A percentile compares a stretch with the other conserved stretches of the same genome.
These are phyloP conservation scores for Thermoascus crustaceus DNA, from an alignment of 2,329 filamentous ascomycete genomes.

Conservation along the genomic window DNA sequence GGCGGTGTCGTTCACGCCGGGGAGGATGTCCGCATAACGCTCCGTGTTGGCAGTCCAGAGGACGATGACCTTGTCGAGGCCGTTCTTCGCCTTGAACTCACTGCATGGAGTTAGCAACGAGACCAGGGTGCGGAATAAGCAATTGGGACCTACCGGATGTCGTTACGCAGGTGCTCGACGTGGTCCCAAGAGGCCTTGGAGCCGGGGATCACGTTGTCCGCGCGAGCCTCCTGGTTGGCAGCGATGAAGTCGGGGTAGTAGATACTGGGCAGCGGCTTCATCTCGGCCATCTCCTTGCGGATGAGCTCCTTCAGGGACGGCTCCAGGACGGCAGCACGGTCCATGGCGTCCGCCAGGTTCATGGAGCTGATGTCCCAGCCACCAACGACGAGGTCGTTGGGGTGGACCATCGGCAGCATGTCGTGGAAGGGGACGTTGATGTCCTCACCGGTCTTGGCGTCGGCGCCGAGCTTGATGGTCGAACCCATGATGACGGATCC, in stretches of 20 bases:
- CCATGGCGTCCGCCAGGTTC: conserved; percentile 87
- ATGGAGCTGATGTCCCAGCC: conserved; percentile 95
- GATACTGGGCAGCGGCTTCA: conserved; percentile 86
- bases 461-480: conserved; percentile 90
- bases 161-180: conserved; percentile 84
- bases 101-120: conserved; percentile 31
- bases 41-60: conserved; percentile 99
- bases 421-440: conserved; percentile 95
- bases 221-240: conserved; percentile 93
- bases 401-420: conserved; percentile 92
- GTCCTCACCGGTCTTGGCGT: conserved; percentile 74
- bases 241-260: conserved; percentile 99
- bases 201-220: conserved; percentile 80
- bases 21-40: conserved; percentile 80
- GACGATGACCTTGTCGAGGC: conserved; percentile 89
- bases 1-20: conserved; percentile 91
- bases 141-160: conserved; percentile 60
- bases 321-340: conserved; percentile 89
- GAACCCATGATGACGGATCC: conserved; percentile 96
- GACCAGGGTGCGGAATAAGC: conserved; percentile 4
- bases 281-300: conserved; percentile 82
- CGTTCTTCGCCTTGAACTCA: conserved; percentile 80
- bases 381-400: conserved; percentile 88
- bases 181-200: conserved; percentile 78
- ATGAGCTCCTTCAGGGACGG: conserved; percentile 86